Percentiles rank a stretch among this genome's conserved stretches.
phyloP scores from a whole-genome alignment of 2,329 filamentous ascomycete species.

The Calonectria henricotiae region DNA sequence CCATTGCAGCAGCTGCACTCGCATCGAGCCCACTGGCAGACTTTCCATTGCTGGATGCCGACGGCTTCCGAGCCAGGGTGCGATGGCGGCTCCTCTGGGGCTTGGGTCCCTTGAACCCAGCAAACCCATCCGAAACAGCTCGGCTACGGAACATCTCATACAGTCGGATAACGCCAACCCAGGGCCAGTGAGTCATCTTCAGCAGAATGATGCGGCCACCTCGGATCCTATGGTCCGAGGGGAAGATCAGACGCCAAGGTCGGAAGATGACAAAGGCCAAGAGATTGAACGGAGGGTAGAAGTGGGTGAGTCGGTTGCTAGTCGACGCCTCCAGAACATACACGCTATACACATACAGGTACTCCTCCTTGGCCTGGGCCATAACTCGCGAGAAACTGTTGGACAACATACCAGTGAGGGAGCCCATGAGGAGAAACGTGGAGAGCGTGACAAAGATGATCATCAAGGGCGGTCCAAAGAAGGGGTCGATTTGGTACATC shows the following conservation, averaged over 20 bases:
- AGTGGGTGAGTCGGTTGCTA: conserved; percentile 79
- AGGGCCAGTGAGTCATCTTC: conserved; percentile 76
- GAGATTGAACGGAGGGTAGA: conserved; percentile 82
- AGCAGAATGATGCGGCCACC: conserved; percentile 74
- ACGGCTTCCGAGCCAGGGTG: conserved; percentile 42
- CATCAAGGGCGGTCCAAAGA: conserved; percentile 75
- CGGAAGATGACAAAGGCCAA: conserved; percentile 81
- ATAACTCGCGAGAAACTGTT: conserved; percentile 81
- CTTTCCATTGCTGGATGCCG: conserved; percentile 41
- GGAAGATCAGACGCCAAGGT: conserved; percentile 79
- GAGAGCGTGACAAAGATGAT: conserved; percentile 84
- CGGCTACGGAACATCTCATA: conserved; percentile 73
- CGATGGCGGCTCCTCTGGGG: conserved; percentile 46
- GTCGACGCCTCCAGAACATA: conserved; percentile 79
- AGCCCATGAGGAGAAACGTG: conserved; percentile 85
- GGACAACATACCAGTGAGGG: conserved; percentile 83
- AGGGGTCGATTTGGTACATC: conserved; percentile 73
- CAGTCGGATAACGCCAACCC: conserved; percentile 78
- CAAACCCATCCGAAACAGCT: conserved; percentile 62
- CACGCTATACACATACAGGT: conserved; percentile 82
- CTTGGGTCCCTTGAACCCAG: conserved; percentile 67
- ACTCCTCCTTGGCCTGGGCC: conserved; percentile 79
- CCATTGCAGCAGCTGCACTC: conserved; percentile 61
- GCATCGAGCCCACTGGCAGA: conserved; percentile 56
- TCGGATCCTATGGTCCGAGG: conserved; percentile 76